Percentiles rank a stretch among this genome's conserved stretches.
phyloP scores from a whole-genome alignment of 495 filamentous ascomycete species.

The Terfezia boudieri region DNA sequence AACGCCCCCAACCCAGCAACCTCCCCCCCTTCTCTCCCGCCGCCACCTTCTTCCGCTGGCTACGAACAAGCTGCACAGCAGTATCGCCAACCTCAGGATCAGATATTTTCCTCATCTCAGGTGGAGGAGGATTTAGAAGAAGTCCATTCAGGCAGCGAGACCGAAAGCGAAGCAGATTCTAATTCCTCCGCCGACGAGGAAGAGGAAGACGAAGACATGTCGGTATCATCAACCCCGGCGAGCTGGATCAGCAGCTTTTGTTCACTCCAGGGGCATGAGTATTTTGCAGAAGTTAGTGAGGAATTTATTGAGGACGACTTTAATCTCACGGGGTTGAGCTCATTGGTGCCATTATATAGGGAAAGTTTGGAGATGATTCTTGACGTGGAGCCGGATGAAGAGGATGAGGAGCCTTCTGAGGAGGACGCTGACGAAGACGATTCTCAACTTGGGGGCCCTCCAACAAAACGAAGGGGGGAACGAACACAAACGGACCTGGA shows the following conservation, averaged over 20 bases:
- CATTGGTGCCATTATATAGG: slow-evolving; percentile 96
- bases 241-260: slow-evolving; percentile 97
- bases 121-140: not conserved
- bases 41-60: not conserved
- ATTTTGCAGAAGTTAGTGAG: slow-evolving; percentile 95
- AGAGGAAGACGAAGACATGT: slow-evolving; percentile 10
- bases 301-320: slow-evolving; percentile 99
- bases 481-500: slow-evolving; percentile 77
- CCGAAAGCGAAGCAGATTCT: not conserved
- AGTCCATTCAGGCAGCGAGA: not conserved
- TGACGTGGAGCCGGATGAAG: slow-evolving; percentile 86
- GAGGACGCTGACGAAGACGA: slow-evolving; percentile 54
- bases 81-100: not conserved
- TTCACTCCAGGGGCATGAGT: slow-evolving; percentile 84
- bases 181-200: not conserved
- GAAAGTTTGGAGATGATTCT: slow-evolving; percentile 95
- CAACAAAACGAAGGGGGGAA: slow-evolving; percentile 55
- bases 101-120: not conserved
- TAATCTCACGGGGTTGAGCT: slow-evolving; percentile 86
- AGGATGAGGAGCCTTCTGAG: slow-evolving; percentile 55
- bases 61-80: not conserved
- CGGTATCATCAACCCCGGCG: slow-evolving; percentile 67
- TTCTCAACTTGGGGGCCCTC: slow-evolving; percentile 28
- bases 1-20: not conserved
- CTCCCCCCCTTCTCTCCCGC: not conserved